Base-by-base conservation (phyloP, 2,329 filamentous ascomycete genomes). In the Coleophoma cylindrospora region DNA sequence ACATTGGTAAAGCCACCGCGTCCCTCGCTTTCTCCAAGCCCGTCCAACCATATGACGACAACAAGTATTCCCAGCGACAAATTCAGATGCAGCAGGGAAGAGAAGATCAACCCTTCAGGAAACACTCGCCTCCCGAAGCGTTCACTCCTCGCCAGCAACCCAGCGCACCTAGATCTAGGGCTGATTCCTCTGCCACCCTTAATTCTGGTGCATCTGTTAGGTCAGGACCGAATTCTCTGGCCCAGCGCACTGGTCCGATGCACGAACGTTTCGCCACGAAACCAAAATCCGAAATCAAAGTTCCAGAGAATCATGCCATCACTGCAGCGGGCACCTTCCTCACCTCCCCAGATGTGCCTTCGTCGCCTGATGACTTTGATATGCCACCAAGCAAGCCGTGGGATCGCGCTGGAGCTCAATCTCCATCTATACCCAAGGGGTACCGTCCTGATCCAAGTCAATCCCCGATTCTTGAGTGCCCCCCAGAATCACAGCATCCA, bases 61-160 rank as follows among this genome's bases (percentile, higher is more conserved):
- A 86, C 17, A 87, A 89, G 61, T 96, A 89, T 61, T 80, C 88
- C 5, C 86, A 95, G 63, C 82, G 90, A 41, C 87, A 95, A 62
- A 72, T 88, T 44, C 87, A 91, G 64, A 80, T 96, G 65, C 87
- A 92, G 55, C 81, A 87, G 61, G 87, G 84, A 27, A 80, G 86
- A 22, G 85, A 86, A 50, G 81, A 81, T 0, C 80, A 85, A 34
- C 67, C 71, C 3, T 47, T 60, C 52, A 51, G 64, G 47, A 64
- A 62, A 40, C 41, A 57, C 34, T 60, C 56, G 11, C 59, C 59
- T 14, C 55, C 62, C 14, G 40, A 50, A 41, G 56, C 59, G 3
- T 64, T 64, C 50, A 40, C 50, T 19, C 52, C 58, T 43, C 55
- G 54, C 36, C 55, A 57, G 6, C 54, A 55, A 38, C 60, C 56